Evolutionary conservation across 106 monocot species (phyloP).

Genomic region (Narthecium ossifragum): DNA sequence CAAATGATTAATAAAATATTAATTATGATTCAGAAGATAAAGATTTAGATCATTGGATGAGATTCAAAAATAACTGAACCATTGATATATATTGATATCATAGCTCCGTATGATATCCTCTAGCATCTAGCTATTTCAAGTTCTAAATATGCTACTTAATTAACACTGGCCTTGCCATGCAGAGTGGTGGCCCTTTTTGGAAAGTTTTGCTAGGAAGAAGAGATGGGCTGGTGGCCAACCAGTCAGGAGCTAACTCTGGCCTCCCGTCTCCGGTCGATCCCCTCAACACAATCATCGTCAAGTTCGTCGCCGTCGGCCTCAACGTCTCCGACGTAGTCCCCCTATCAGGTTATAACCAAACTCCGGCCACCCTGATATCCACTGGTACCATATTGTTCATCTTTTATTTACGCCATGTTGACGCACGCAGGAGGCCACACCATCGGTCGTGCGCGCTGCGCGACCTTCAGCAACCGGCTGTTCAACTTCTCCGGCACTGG

Average conservation of each 20-base stretch:
- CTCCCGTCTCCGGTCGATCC: conserved; percentile 41
- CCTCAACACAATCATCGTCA: conserved; percentile 32
- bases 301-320: conserved; percentile 58
- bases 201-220: conserved; percentile 57
- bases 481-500: conserved; percentile 46
- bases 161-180: background rate
- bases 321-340: conserved; percentile 50
- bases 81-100: no score
- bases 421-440: conserved; percentile 49
- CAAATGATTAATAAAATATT: no score
- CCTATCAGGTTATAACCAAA: conserved; percentile 41
- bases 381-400: no score
- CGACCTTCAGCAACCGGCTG: conserved; percentile 44
- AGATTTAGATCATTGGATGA: no score
- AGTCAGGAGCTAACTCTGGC: conserved; percentile 39
- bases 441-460: conserved; percentile 59
- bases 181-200: conserved; percentile 61
- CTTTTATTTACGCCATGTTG: background rate
- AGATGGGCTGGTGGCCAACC: conserved; percentile 54
- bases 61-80: no score
- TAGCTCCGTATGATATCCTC: no score
- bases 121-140: background rate
- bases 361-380: no score
- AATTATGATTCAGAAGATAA: no score
- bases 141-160: background rate